Percentiles rank a stretch among this genome's conserved stretches.
Evolutionary conservation across 805 yeast genomes (phyloP).

Genomic region (Ogataea trehaloabstinens): DNA sequence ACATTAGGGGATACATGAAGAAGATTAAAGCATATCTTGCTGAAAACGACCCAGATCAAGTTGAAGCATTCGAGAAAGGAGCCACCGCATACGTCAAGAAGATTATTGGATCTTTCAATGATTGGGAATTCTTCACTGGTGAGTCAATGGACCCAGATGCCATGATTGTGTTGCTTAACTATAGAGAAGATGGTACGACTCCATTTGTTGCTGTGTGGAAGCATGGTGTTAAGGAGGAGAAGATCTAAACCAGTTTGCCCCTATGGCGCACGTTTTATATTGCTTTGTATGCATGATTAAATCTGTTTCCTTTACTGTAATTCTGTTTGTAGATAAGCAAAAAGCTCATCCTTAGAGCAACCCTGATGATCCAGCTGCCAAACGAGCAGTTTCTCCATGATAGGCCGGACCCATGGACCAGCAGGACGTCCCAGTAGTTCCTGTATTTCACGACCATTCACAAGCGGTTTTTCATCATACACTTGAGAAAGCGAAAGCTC

Average conservation of each 20-base stretch:
- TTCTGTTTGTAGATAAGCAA: slow-evolving; percentile 36
- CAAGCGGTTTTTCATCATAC: slow-evolving; percentile 54
- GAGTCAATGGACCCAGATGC: slow-evolving; percentile 99
- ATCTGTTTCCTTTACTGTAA: background rate
- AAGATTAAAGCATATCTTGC: slow-evolving; percentile 85
- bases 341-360: slow-evolving; percentile 51
- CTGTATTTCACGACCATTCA: slow-evolving; percentile 74
- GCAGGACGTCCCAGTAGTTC: slow-evolving; percentile 55
- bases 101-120: slow-evolving; percentile 91
- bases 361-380: slow-evolving; percentile 82
- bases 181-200: slow-evolving; percentile 99
- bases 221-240: slow-evolving; percentile 90
- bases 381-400: slow-evolving; percentile 52
- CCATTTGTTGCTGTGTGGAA: slow-evolving; percentile 98
- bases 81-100: slow-evolving; percentile 96
- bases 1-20: slow-evolving; percentile 99
- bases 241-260: slow-evolving; percentile 59
- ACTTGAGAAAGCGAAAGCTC: slow-evolving; percentile 38
- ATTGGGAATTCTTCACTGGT: slow-evolving; percentile 99
- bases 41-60: slow-evolving; percentile 84
- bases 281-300: background rate
- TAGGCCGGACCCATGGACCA: slow-evolving; percentile 80
- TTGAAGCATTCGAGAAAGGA: slow-evolving; percentile 93
- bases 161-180: slow-evolving; percentile 96
- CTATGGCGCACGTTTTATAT: background rate